These are phyloP conservation scores for Zymoseptoria passerinii DNA, from an alignment of 2,329 filamentous ascomycete species.

Conservation along the genomic window DNA sequence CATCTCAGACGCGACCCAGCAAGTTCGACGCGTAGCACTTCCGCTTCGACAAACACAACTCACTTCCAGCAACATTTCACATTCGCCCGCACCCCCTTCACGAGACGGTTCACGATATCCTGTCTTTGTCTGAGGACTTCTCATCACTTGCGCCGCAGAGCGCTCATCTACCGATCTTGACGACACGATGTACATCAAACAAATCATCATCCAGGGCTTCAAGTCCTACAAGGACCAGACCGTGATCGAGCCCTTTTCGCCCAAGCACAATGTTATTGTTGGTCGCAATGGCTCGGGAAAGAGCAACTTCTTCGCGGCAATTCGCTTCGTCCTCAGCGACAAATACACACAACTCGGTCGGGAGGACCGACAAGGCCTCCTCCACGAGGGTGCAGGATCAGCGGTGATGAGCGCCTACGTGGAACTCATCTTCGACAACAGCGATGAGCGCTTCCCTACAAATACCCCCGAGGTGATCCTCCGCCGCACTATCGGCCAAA, in stretches of 20 bases:
- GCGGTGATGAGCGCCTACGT: constrained; percentile 99
- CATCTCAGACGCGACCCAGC: not conserved
- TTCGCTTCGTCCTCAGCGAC: constrained; percentile 96
- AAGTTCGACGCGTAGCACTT: not conserved
- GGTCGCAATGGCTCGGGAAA: constrained; percentile 98
- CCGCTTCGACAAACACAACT: not conserved
- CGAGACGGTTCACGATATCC: not conserved
- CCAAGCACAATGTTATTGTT: constrained; percentile 96
- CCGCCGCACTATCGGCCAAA: constrained; percentile 87
- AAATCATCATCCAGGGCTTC: constrained; percentile 99
- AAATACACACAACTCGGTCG: constrained; percentile 84
- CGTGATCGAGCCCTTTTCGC: constrained; percentile 95
- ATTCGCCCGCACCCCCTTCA: not conserved
- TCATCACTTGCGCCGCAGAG: not conserved
- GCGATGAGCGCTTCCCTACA: constrained; percentile 88
- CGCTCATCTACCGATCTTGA: not conserved
- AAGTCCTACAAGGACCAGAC: constrained; percentile 97
- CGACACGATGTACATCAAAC: constrained; percentile 84
- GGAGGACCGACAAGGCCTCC: constrained; percentile 86
- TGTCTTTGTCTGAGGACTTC: not conserved
- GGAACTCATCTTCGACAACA: constrained; percentile 98
- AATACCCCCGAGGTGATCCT: constrained; percentile 84
- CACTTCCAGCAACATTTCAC: not conserved
- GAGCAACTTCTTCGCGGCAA: constrained; percentile 98
- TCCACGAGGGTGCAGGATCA: constrained; percentile 97